Evolutionary conservation across 345 rosid genomes (phyloP).

Genomic region (Brassica juncea): DNA sequence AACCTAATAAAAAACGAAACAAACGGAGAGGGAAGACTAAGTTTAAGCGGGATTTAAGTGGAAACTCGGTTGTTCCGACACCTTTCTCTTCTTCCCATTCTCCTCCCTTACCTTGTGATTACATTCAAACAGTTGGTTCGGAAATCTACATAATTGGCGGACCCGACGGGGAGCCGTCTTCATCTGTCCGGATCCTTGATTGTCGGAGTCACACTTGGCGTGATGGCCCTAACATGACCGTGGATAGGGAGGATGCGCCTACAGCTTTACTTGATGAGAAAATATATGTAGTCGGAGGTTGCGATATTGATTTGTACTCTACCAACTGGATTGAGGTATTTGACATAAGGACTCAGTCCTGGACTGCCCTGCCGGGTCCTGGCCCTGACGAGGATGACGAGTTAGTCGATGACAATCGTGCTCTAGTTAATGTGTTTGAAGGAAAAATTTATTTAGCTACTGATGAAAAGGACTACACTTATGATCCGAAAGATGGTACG

Average conservation of each 20-base stretch:
- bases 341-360: neutral
- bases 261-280: neutral
- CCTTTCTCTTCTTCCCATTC: neutral
- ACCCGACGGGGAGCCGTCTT: conserved; percentile 22
- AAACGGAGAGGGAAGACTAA: neutral
- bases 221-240: conserved; percentile 52
- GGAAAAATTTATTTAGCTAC: neutral
- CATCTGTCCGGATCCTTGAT: conserved; percentile 62
- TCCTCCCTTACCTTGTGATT: conserved; percentile 36
- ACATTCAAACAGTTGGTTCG: conserved; percentile 37
- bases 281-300: neutral
- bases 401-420: neutral
- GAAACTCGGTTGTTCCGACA: neutral
- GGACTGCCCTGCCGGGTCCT: neutral
- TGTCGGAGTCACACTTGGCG: conserved; percentile 60
- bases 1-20: neutral
- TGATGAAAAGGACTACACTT: neutral
- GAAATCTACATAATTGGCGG: conserved; percentile 64
- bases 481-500: neutral
- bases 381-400: neutral
- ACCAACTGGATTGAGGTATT: neutral
- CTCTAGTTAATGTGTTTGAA: neutral
- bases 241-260: neutral
- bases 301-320: neutral
- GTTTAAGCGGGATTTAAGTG: neutral